Percentiles rank a stretch among this genome's conserved stretches.
Conservation (phyloP, 768 basidiomycete species). For the Hemileccinum impolitum region DNA sequence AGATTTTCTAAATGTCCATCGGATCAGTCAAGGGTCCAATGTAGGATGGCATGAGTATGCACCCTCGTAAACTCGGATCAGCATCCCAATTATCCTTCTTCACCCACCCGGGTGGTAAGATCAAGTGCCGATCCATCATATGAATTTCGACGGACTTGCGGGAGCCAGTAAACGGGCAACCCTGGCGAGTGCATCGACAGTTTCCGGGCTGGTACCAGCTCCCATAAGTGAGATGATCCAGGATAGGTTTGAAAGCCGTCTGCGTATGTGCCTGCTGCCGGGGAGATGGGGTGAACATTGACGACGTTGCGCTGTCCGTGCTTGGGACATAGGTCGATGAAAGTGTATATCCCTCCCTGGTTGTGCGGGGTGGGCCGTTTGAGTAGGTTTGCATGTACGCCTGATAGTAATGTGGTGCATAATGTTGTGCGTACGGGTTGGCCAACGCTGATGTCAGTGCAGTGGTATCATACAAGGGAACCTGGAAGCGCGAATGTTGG, state of each 20-base stretch:
- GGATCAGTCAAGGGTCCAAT: slow-evolving; percentile 1
- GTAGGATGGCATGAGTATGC: slow-evolving; percentile 11
- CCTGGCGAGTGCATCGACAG: slow-evolving; percentile 53
- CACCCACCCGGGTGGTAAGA: slow-evolving; percentile 75
- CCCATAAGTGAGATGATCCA: slow-evolving; percentile 20
- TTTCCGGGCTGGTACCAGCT: slow-evolving; percentile 66
- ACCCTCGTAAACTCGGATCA: slow-evolving; percentile 81
- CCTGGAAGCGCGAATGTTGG: slow-evolving; percentile 10
- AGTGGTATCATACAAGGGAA: slow-evolving; percentile 22
- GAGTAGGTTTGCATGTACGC: slow-evolving; percentile 42
- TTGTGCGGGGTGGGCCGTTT: slow-evolving; percentile 20
- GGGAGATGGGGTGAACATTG: neutral
- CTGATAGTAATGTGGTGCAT: slow-evolving; percentile 50
- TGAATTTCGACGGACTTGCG: slow-evolving; percentile 70
- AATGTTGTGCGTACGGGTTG: slow-evolving; percentile 28
- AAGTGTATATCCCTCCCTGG: slow-evolving; percentile 35
- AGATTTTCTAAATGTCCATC: slow-evolving; percentile 49
- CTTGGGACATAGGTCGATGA: slow-evolving; percentile 38
- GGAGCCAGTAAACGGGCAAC: slow-evolving; percentile 70
- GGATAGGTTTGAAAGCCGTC: slow-evolving; percentile 10
- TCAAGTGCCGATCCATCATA: slow-evolving; percentile 88
- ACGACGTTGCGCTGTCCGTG: neutral
- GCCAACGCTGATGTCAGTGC: slow-evolving; percentile 23
- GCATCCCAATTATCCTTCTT: slow-evolving; percentile 72
- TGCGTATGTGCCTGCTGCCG: slow-evolving; percentile 5